phyloP scores from a whole-genome alignment of 768 basidiomycete species.

The Mycena venus region DNA sequence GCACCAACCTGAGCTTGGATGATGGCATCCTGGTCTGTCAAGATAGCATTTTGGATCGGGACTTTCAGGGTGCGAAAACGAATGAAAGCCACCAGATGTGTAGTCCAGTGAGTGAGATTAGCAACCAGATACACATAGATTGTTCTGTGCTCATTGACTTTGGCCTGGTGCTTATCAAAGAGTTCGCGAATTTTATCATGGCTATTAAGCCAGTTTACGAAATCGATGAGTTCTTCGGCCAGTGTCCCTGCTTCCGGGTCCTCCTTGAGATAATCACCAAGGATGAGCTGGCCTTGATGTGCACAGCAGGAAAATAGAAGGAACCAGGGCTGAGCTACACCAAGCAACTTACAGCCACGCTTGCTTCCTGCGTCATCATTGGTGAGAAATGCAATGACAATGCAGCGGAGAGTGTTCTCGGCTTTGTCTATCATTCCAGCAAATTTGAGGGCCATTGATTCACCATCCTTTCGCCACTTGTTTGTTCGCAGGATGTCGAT shows the following conservation, averaged over 20 bases:
- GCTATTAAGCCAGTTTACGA: neutral
- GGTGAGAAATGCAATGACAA: neutral
- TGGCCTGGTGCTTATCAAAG: neutral
- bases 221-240: neutral
- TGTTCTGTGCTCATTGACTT: neutral
- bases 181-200: neutral
- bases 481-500: neutral
- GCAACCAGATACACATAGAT: neutral
- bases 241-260: neutral
- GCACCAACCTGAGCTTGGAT: slow-evolving; percentile 28
- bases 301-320: neutral
- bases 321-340: neutral
- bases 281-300: neutral
- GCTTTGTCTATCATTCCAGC: neutral
- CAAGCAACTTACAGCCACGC: neutral
- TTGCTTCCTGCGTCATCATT: neutral
- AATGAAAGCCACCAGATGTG: neutral
- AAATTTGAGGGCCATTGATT: neutral
- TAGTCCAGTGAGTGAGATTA: neutral
- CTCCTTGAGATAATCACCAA: neutral
- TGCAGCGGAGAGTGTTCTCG: neutral
- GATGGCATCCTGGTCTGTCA: neutral
- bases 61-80: neutral
- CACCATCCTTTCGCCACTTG: neutral
- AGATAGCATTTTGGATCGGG: neutral